A percentile compares a stretch with the other conserved stretches of the same genome.
These are phyloP conservation scores for Cryphonectria nitschkei DNA, from an alignment of 2,329 filamentous ascomycete genomes.

Conservation along the genomic window DNA sequence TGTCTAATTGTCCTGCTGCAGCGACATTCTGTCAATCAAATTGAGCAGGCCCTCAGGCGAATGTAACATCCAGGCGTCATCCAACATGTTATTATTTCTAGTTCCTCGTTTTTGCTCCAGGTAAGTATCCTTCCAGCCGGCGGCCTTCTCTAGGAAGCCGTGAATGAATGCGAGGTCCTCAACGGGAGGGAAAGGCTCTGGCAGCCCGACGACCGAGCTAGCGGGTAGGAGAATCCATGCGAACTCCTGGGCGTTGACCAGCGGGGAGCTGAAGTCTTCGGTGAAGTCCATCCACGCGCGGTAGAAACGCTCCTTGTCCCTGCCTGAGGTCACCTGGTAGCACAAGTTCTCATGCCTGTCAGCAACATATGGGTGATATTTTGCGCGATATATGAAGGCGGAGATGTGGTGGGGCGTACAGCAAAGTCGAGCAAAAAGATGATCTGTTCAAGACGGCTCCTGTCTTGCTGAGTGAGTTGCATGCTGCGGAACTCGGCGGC, in stretches of 20 bases:
- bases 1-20: no score
- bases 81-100: neutral
- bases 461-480: neutral
- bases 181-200: neutral
- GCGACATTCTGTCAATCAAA: neutral
- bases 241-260: neutral
- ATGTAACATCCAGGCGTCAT: neutral
- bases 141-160: neutral
- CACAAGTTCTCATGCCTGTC: neutral
- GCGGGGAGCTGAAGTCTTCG: neutral
- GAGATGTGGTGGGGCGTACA: neutral
- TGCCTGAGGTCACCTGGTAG: neutral
- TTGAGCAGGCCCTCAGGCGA: neutral
- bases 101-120: neutral
- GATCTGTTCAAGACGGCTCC: neutral
- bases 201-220: neutral
- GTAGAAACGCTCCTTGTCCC: neutral
- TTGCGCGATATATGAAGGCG: neutral
- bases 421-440: neutral
- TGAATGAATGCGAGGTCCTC: neutral
- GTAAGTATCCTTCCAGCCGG: neutral
- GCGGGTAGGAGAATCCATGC: neutral
- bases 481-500: neutral
- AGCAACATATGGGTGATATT: neutral
- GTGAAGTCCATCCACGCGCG: neutral